A percentile compares a stretch with the other conserved stretches of the same genome.
These are phyloP conservation scores for Albugo candida DNA, from an alignment of 352 stramenopile species.

Conservation along the genomic window DNA sequence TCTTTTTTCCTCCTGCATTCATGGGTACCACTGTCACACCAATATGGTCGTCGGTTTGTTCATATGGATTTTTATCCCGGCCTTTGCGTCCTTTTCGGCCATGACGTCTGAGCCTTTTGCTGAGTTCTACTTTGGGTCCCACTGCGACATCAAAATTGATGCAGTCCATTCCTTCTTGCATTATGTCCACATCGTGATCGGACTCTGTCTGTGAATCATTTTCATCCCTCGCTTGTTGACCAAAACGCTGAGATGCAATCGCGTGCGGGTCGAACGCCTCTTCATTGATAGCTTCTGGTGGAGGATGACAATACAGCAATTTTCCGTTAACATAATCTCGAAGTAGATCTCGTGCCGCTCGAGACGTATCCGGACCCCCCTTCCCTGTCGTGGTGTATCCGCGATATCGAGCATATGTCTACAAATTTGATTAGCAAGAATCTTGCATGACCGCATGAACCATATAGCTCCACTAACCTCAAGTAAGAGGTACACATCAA, in stretches of 20 bases:
- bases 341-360: constrained; percentile 89
- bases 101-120: constrained; percentile 82
- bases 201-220: constrained; percentile 7
- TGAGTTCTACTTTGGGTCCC: constrained; percentile 46
- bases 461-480: constrained; percentile 18
- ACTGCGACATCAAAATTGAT: constrained; percentile 51
- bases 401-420: constrained; percentile 67
- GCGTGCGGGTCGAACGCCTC: constrained; percentile 59
- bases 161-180: constrained; percentile 12
- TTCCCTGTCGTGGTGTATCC: constrained; percentile 88
- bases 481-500: constrained; percentile 60
- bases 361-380: constrained; percentile 87
- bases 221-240: constrained; percentile 4
- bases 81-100: constrained; percentile 93
- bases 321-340: constrained; percentile 96
- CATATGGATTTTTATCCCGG: constrained; percentile 94
- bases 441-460: background rate
- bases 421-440: background rate
- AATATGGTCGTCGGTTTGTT: constrained; percentile 56
- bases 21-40: constrained; percentile 25
- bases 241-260: constrained; percentile 31
- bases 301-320: constrained; percentile 93
- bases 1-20: constrained; percentile 1
- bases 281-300: constrained; percentile 42
- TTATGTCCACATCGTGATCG: constrained; percentile 4